phyloP scores from a whole-genome alignment of 768 basidiomycete genomes.

The Steccherinum ochraceum region DNA sequence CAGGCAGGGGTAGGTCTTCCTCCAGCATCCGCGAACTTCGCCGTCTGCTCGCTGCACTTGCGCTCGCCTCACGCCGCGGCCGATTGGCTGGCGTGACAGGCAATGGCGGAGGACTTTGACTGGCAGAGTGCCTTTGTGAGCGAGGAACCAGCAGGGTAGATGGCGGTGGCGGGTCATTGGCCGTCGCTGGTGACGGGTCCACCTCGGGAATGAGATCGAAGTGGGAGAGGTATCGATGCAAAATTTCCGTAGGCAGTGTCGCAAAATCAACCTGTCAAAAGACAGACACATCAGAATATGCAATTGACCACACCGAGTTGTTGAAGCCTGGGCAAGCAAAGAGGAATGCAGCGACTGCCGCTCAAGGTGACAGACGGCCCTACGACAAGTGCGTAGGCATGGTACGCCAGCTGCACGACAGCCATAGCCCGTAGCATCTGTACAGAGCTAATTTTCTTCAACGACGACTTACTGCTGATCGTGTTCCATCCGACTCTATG shows the following conservation, averaged over 20 bases:
- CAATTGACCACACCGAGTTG: neutral
- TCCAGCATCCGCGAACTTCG: slow-evolving; percentile 71
- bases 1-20: slow-evolving; percentile 37
- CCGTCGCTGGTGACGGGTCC: slow-evolving; percentile 61
- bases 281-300: neutral
- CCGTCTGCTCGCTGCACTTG: slow-evolving; percentile 43
- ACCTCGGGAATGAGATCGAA: slow-evolving; percentile 68
- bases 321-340: neutral
- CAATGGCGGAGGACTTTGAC: slow-evolving; percentile 18
- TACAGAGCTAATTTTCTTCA: no score
- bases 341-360: neutral
- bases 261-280: slow-evolving; percentile 64
- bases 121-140: slow-evolving; percentile 35
- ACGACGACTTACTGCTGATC: slow-evolving; percentile 17
- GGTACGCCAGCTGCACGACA: neutral
- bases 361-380: neutral
- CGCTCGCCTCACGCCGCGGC: slow-evolving; percentile 63
- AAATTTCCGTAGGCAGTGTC: slow-evolving; percentile 54
- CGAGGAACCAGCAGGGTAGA: slow-evolving; percentile 46
- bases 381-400: neutral
- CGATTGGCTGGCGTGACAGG: slow-evolving; percentile 60
- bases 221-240: slow-evolving; percentile 69
- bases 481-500: slow-evolving; percentile 15
- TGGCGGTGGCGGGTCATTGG: slow-evolving; percentile 68
- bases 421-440: neutral